Base-by-base conservation (phyloP, 1,284 basidiomycete species). In the Inonotus hispidus region DNA sequence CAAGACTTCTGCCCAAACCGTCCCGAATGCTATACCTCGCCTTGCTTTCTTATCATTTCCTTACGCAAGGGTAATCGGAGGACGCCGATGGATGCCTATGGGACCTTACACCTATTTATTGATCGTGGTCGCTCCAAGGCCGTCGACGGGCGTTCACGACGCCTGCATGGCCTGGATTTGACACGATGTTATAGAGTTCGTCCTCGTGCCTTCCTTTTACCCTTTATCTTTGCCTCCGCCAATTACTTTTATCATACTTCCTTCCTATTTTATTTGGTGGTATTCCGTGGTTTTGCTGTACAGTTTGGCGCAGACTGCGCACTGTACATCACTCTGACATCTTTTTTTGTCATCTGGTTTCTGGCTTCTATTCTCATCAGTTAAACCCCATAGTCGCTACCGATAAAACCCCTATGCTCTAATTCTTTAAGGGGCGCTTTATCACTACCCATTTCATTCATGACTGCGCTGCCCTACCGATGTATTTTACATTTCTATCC, bases 241-340 rank as follows among this genome's bases (percentile, higher is more conserved):
- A 13, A 19, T 29, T 32, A 41, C 43, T 25, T 21, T 38, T 46
- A 11, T 61, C 47, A 43, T 32, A 45, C 55, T 56, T 61, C 47
- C 23, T n/a, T 21, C 23, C 38, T 61, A 61, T 61, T 43, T 47
- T 61, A 56, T 56, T 53, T 19, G 35, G 25, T 61, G 59, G 53
- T 56, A 56, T 55, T 37, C 25, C 53, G 56, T 45, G 56, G 43
- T 37, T 35, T 61, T 50, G 46, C 46, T 61, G 59, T 61, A 61
- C 49, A 38, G 16, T 50, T 61, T 43, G 25, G 53, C 59, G 59
- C 54, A 52, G 53, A 41, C 35, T 53, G 50, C 59, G 59, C 53
- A 53, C 46, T 61, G 59, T 61, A 56, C 35, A 61, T 61, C 59
- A 61, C 45, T 56, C 41, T 45, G 27, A 6, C 50, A 35, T n/a